Evolutionary conservation across 2,329 filamentous ascomycete species (phyloP), one percentile per base, ranked within the genome.

Genomic region (Colletotrichum musicola): DNA sequence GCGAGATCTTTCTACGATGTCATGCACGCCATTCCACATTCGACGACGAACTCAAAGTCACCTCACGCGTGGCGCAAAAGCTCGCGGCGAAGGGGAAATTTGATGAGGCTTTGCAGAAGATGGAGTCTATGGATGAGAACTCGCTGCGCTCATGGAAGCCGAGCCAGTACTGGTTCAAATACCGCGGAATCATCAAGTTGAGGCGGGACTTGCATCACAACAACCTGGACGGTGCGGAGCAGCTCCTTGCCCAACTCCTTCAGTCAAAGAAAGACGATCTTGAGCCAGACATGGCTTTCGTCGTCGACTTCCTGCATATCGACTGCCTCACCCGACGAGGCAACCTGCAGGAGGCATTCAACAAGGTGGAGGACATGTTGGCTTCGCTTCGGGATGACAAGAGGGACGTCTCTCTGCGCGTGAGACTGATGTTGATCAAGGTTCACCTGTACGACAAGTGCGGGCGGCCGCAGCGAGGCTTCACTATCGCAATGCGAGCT

Each of bases 31-130:
- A 84, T 69, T 79, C 84, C 0, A 78, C 84, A 4, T 88, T 95
- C 50, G 94, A 97, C 71, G 95, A 98, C 73, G 86, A 90, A 57
- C 84, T 98, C 38, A 93, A 92, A 73, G 88, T 93, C 40, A 90
- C 86, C 0, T 93, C 93, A 73, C 89, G 92, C 4, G 86, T 90
- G 64, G 91, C 93, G 2, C 59, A 67, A 25, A 64, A 69, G 80
- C 82, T 92, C 6, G 86, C 88, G 9, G 87, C 90, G 64, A 85
- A 83, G 54, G 95, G 95, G 1, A 86, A 84, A 38, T 97, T 94
- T 75, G 87, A 90, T 22, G 86, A 92, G 57, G 93, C 92, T 0
- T 88, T 81, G 3, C 69, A 77, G 2, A 76, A 70, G 10, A 63
- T 84, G 27, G 81, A 82, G 27, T 70, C 57, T 73, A 56, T 94